Percentiles rank a stretch among this genome's conserved stretches.
Evolutionary conservation across 805 yeast genomes (phyloP).

Genomic region (Suhomyces sp.): DNA sequence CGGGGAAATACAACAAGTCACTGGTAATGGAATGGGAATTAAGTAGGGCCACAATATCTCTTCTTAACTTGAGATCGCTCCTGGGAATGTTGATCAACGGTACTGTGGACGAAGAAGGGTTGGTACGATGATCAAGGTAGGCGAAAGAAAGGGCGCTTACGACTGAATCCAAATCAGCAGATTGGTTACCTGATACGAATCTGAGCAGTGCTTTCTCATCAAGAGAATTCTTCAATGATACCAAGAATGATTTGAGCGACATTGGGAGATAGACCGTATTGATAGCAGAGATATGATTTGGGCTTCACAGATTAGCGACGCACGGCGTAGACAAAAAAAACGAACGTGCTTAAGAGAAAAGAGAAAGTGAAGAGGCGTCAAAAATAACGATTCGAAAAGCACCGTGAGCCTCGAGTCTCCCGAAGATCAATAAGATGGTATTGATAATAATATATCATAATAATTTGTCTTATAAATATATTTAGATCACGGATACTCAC

Average conservation of each 20-base stretch:
- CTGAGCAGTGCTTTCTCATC: constrained; percentile 18
- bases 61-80: constrained; percentile 63
- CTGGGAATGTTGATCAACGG: constrained; percentile 76
- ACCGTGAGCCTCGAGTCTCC: too few relatives aligned
- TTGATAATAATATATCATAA: too few relatives aligned
- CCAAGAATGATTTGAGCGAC: constrained; percentile 27
- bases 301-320: neutral
- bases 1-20: constrained; percentile 57
- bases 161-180: constrained; percentile 87
- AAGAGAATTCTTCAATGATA: constrained; percentile 15
- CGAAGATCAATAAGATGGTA: too few relatives aligned
- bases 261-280: constrained; percentile 10
- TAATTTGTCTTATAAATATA: too few relatives aligned
- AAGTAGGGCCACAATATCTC: constrained; percentile 64
- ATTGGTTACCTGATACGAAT: constrained; percentile 76
- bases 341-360: neutral
- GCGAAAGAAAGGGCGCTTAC: constrained; percentile 73
- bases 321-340: neutral
- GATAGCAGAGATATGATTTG: neutral
- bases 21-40: constrained; percentile 43
- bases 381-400: neutral
- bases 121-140: constrained; percentile 40
- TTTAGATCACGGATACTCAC: too few relatives aligned
- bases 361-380: too few relatives aligned
- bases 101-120: constrained; percentile 35